Evolutionary conservation across 352 stramenopile genomes (phyloP).

Genomic region (Thalassiosira hispida): DNA sequence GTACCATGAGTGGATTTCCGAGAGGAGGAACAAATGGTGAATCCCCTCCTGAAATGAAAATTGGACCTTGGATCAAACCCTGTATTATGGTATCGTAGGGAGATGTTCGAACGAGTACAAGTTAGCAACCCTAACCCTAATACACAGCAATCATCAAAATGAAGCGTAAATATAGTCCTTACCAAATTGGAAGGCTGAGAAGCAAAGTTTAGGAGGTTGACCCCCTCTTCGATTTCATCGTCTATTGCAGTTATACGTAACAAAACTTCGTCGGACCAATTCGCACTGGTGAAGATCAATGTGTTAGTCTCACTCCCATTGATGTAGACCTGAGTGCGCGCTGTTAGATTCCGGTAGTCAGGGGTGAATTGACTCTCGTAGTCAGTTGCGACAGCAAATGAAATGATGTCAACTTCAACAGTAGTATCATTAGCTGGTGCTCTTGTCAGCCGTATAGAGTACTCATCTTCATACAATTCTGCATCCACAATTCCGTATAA

Average conservation of each 20-base stretch:
- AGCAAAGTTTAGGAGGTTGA: conserved; percentile 53
- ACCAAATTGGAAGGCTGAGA: conserved; percentile 52
- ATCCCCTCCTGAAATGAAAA: conserved; percentile 34
- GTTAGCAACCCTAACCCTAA: no score
- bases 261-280: conserved; percentile 32
- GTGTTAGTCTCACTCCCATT: conserved; percentile 7
- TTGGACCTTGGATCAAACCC: conserved; percentile 49
- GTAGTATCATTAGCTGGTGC: conserved; percentile 21
- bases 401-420: conserved; percentile 6
- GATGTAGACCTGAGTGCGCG: conserved; percentile 14
- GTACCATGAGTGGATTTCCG: conserved; percentile 39
- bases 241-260: conserved; percentile 47
- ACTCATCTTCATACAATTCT: conserved; percentile 42
- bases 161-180: no score
- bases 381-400: neutral
- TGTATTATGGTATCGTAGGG: no score
- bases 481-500: neutral
- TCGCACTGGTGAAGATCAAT: conserved; percentile 21
- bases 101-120: no score
- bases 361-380: no score
- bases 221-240: conserved; percentile 49
- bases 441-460: conserved; percentile 39
- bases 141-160: no score
- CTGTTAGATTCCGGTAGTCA: no score
- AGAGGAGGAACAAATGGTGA: conserved; percentile 39